Evolutionary conservation across 352 stramenopile genomes (phyloP).

Genomic region (Pilasporangium apinafurcum): DNA sequence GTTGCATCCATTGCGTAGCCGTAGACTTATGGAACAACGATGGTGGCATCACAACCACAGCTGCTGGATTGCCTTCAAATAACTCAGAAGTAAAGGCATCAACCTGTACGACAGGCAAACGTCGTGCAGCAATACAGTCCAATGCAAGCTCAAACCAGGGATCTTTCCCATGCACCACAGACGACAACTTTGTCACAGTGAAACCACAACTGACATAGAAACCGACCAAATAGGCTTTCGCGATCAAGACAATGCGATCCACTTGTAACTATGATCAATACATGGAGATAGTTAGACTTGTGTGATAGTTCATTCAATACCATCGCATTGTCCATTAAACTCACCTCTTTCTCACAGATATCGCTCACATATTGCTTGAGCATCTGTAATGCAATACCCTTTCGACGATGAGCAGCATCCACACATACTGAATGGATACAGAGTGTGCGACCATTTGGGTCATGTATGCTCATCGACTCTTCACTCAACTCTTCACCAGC

Average conservation of each 20-base stretch:
- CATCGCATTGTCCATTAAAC: not conserved
- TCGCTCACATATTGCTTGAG: conserved; percentile 73
- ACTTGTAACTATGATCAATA: conserved; percentile 30
- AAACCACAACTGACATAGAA: conserved; percentile 88
- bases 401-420: conserved; percentile 50
- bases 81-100: conserved; percentile 57
- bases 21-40: conserved; percentile 18
- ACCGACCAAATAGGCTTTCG: conserved; percentile 73
- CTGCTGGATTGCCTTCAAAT: conserved; percentile 89
- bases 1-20: conserved; percentile 45
- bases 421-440: conserved; percentile 88
- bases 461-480: conserved; percentile 74
- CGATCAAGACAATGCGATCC: conserved; percentile 68
- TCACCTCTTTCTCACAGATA: conserved; percentile 24
- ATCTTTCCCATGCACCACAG: conserved; percentile 78
- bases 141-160: conserved; percentile 78
- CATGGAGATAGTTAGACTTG: too few relatives aligned
- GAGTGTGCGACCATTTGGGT: conserved; percentile 60
- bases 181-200: conserved; percentile 45
- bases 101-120: conserved; percentile 36
- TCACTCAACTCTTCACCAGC: conserved; percentile 44
- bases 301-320: not conserved
- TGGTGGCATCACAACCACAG: conserved; percentile 66
- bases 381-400: conserved; percentile 72
- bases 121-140: conserved; percentile 29